Conservation (phyloP, 1,284 basidiomycete genomes). For the Pascua sp. region DNA sequence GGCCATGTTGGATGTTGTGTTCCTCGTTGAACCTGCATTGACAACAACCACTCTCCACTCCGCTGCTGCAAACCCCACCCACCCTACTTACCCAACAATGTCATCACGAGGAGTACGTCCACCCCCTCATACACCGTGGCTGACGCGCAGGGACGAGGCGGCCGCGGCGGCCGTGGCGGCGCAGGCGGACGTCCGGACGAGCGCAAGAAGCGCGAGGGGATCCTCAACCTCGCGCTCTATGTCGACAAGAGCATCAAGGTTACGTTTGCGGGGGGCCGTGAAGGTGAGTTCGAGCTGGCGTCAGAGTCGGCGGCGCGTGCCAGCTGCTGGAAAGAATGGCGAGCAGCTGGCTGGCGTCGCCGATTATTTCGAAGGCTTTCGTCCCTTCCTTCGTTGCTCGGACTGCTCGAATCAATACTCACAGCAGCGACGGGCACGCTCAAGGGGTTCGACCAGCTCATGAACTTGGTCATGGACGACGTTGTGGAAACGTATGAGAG, state of each 20-base stretch:
- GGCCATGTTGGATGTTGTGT: conserved; percentile 1
- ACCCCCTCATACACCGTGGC: neutral
- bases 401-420: no score
- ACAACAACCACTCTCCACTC: neutral
- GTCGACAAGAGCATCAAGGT: conserved; percentile 87
- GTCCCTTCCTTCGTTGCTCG: neutral
- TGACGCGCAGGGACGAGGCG: conserved; percentile 19
- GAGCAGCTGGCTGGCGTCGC: neutral
- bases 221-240: conserved; percentile 92
- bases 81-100: conserved; percentile 9
- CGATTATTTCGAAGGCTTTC: no score
- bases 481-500: conserved; percentile 50
- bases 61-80: neutral
- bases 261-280: conserved; percentile 93
- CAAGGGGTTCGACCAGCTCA: conserved; percentile 94
- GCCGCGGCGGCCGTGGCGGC: conserved; percentile 36
- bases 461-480: conserved; percentile 71
- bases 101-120: conserved; percentile 22
- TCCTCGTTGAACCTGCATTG: neutral
- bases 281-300: conserved; percentile 62
- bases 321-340: neutral
- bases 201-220: conserved; percentile 89
- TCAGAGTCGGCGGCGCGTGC: neutral
- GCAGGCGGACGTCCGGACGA: conserved; percentile 52
- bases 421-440: conserved; percentile 77